These are phyloP conservation scores for Globisporangium irregulare DNA, from an alignment of 352 stramenopile genomes.

Conservation along the genomic window DNA sequence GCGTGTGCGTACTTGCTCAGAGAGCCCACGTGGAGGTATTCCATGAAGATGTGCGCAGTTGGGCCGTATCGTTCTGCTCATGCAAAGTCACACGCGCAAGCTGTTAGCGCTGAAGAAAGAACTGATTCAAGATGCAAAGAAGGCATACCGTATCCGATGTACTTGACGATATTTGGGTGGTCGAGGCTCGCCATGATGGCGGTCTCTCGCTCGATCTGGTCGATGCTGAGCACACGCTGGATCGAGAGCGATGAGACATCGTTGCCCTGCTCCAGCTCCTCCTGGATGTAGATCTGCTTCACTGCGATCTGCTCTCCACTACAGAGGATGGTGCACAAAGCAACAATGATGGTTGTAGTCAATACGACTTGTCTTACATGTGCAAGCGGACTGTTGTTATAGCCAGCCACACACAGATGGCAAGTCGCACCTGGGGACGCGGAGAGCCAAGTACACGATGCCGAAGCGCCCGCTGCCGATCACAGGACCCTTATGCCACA, in stretches of 20 bases:
- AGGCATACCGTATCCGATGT: constrained; percentile 48
- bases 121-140: not conserved
- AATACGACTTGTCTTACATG: not conserved
- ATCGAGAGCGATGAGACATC: constrained; percentile 59
- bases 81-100: not conserved
- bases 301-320: constrained; percentile 84
- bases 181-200: constrained; percentile 42
- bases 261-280: constrained; percentile 69
- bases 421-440: constrained; percentile 45
- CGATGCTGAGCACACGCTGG: constrained; percentile 45
- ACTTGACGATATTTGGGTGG: constrained; percentile 64
- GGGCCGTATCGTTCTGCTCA: constrained; percentile 45
- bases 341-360: too few species aligned
- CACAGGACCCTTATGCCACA: constrained; percentile 64
- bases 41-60: constrained; percentile 77
- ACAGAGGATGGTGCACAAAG: too few species aligned
- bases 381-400: not conserved
- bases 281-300: constrained; percentile 86
- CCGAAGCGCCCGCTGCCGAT: constrained; percentile 74
- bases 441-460: constrained; percentile 65
- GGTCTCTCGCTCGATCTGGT: constrained; percentile 60
- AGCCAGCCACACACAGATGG: not conserved
- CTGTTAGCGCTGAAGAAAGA: too few species aligned
- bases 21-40: constrained; percentile 82
- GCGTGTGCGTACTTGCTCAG: constrained; percentile 45